These are phyloP conservation scores for Cercospora janseana DNA, from an alignment of 2,329 filamentous ascomycete species.

Conservation along the genomic window DNA sequence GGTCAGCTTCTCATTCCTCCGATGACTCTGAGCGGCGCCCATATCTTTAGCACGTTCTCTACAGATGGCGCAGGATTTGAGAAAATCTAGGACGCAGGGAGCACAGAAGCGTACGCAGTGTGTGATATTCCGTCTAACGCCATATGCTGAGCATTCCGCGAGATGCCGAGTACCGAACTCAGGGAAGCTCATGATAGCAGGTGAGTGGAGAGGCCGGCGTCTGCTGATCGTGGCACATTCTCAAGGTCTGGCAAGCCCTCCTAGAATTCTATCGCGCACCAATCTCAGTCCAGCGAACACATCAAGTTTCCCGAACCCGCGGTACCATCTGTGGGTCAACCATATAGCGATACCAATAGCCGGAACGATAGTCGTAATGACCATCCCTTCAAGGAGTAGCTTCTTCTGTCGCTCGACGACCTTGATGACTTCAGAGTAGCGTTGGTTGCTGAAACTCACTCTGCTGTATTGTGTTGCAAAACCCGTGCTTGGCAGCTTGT, in stretches of 20 bases:
- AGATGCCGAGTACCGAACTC: background rate
- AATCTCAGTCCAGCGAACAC: constrained; percentile 17
- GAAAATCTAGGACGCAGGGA: background rate
- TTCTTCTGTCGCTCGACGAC: constrained; percentile 68
- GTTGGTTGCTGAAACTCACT: constrained; percentile 89
- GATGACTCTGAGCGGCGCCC: background rate
- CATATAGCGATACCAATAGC: constrained; percentile 29
- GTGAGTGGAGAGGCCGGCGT: too few relatives aligned
- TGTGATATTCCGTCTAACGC: background rate
- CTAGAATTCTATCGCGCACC: constrained; percentile 16
- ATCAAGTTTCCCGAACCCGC: constrained; percentile 18
- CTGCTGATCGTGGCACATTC: constrained; percentile 8
- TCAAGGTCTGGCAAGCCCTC: constrained; percentile 14
- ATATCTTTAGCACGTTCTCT: constrained; percentile 1
- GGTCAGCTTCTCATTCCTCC: background rate
- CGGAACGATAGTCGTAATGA: constrained; percentile 50
- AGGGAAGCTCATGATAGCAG: too few relatives aligned
- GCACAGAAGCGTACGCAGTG: background rate
- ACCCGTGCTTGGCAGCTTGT: constrained; percentile 71
- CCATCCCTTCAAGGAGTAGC: constrained; percentile 36
- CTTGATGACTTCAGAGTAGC: constrained; percentile 77
- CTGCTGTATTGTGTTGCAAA: constrained; percentile 92
- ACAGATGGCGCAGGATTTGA: background rate
- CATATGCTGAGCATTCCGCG: background rate
- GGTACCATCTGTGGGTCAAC: constrained; percentile 32